Evolutionary conservation across 2,329 filamentous ascomycete species (phyloP), one percentile per base, ranked within the genome.

Genomic region (Paraphaeosphaeria minitans): DNA sequence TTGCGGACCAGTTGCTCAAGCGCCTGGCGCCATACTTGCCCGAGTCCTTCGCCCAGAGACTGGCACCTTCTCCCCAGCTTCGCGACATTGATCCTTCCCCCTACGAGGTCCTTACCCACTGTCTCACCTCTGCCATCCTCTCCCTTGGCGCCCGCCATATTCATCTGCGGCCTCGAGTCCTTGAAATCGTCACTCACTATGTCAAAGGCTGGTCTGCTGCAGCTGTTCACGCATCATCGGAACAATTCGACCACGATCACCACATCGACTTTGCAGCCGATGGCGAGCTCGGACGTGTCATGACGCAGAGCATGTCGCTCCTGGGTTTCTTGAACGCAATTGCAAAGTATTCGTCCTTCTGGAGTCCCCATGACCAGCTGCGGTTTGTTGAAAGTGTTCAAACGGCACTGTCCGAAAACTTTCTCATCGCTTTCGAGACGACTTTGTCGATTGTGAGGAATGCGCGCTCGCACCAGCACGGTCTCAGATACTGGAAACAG

Each of bases 391-490:
- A 90, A 60, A 84, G 87, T 49, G 78, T 97, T 35, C 88, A 88
- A 54, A 82, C 84, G 33, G 84, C 97, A 19, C 81, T 99, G 13
- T 94, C 92, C 0, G 93, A 97, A 69, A 83, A 87, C 7, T 97
- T 96, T 72, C 83, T 97, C 64, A 86, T 96, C 13, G 88, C 91
- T 1, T 86, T 98, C 39, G 95, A 98, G 78, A 92, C 92, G 0
- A 91, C 93, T 9, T 89, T 97, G 58, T 97, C 94, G 9, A 93
- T 91, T 9, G 90, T 98, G 63, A 89, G 94, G 56, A 96, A 96
- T 76, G 85, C 89, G 2, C 87, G 87, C 64, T 84, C 84, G 29
- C 80, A 87, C 24, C 88, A 91, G 62, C 83, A 84, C 49, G 80
- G 85, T 29, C 81, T 91, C 21, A 90, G 88, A 69, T 91, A 97